These are phyloP conservation scores for Ustilago bromivora DNA, from an alignment of 1,284 basidiomycete genomes.

Conservation along the genomic window DNA sequence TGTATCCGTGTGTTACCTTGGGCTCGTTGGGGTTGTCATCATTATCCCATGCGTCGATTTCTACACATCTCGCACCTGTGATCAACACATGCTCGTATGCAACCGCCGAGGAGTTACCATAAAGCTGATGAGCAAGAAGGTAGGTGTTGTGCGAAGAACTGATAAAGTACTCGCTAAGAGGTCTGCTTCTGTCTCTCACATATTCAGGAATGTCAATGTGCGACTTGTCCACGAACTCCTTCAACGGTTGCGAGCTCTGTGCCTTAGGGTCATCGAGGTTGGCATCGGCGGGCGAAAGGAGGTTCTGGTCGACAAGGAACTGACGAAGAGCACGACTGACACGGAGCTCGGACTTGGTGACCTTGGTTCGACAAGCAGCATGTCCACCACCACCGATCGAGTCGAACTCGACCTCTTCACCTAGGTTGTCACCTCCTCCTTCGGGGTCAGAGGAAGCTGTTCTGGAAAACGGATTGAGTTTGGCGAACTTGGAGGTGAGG, in stretches of 20 bases:
- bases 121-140: constrained; percentile 75
- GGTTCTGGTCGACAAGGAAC: constrained; percentile 45
- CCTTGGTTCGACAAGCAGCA: constrained; percentile 52
- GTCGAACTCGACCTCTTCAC: constrained; percentile 56
- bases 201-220: constrained; percentile 55
- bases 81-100: constrained; percentile 75
- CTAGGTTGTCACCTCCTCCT: constrained; percentile 55
- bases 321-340: constrained; percentile 56
- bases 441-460: constrained; percentile 48
- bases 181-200: constrained; percentile 52
- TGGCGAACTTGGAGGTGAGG: constrained; percentile 55
- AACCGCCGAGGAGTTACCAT: constrained; percentile 74
- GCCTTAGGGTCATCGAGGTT: constrained; percentile 22
- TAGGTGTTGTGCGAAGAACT: constrained; percentile 76
- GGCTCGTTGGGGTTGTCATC: constrained; percentile 72
- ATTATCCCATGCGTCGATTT: constrained; percentile 78
- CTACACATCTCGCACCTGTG: constrained; percentile 76
- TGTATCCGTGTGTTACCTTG: constrained; percentile 74
- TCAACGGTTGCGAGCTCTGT: constrained; percentile 36
- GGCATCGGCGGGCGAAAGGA: constrained; percentile 43
- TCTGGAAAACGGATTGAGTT: constrained; percentile 57
- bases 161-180: constrained; percentile 62
- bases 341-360: constrained; percentile 53
- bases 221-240: constrained; percentile 47
- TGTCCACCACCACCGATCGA: constrained; percentile 62